phyloP scores from a whole-genome alignment of 2,329 filamentous ascomycete genomes.

The Huntiella omanensis region DNA sequence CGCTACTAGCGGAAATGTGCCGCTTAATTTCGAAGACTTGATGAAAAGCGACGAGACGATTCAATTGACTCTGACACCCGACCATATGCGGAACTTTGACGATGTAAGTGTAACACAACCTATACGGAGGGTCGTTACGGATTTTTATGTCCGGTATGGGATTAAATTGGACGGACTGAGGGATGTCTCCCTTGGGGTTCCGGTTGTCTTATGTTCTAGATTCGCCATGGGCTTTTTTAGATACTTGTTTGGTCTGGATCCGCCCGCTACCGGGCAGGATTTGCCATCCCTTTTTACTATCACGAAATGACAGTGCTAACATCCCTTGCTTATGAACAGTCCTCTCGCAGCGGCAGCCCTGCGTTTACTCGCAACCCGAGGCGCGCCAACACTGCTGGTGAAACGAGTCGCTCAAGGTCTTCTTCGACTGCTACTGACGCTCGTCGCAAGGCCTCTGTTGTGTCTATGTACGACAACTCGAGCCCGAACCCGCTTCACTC shows the following conservation, averaged over 20 bases:
- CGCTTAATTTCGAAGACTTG: constrained; percentile 56
- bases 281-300: neutral
- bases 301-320: neutral
- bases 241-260: too few species aligned
- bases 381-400: constrained; percentile 28
- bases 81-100: constrained; percentile 59
- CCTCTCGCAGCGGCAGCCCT: constrained; percentile 19
- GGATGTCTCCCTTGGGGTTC: neutral
- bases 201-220: neutral
- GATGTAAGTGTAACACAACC: constrained; percentile 16
- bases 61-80: constrained; percentile 64
- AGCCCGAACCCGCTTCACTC: constrained; percentile 9
- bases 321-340: constrained; percentile 4
- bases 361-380: constrained; percentile 23
- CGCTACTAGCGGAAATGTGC: constrained; percentile 34
- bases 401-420: constrained; percentile 26
- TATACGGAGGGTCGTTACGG: neutral
- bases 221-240: too few species aligned
- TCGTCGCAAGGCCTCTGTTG: constrained; percentile 10
- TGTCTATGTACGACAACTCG: constrained; percentile 10
- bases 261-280: too few species aligned
- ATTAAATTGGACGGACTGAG: neutral
- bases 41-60: constrained; percentile 70
- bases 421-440: constrained; percentile 24
- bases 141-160: neutral